Base-by-base conservation (phyloP, 148 eudicot species). In the Rhododendron griersonianum region DNA sequence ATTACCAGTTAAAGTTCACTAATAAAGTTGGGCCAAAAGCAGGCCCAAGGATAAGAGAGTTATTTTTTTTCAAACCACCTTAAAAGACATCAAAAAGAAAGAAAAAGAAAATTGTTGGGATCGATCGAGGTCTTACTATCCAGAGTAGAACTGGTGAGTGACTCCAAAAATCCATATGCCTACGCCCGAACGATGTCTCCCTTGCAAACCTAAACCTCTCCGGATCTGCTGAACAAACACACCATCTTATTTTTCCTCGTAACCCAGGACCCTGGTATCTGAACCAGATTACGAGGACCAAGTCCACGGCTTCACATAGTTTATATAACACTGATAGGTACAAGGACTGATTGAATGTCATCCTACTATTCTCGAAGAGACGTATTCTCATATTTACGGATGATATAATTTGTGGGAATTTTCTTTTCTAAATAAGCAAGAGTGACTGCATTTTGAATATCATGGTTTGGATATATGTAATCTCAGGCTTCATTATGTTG, bases 131-230 rank as follows among this genome's bases (percentile, higher is more conserved):
- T 75, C 82, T 88, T 87, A 91, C 91, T 28, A 86, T 81, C 91
- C 90, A 89, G 10, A 89, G 73, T 18, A 91, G 84, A 78, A 88
- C 10, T 1, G 90, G 80, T 16, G 89, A 81, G 16, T 81, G 55
- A 63, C 87, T 88, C 91, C 93, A 91, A 86, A 55, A 83, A 53
- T 85, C 86, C 84, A 91, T 14, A 76, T 91, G 93, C 77, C 91
- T 85, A 48, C 90, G 87, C 21, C 93, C 93, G 53, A 91, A 91
- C 28, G 93, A 85, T 21, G 93, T 91, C 18, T 91, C 93, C 82
- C 93, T 88, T 53, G 93, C 89, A 81, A 85, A 91, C 65, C 91
- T 86, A 51, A 88, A 88, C 87, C 93, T 89, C 61, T 91, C 88
- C 14, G 91, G 90, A 85, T 91, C 93, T 91, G 89, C 77, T 86